These are phyloP conservation scores for Avena sativa DNA, from an alignment of 176 grass and related monocot genomes.

Conservation along the genomic window DNA sequence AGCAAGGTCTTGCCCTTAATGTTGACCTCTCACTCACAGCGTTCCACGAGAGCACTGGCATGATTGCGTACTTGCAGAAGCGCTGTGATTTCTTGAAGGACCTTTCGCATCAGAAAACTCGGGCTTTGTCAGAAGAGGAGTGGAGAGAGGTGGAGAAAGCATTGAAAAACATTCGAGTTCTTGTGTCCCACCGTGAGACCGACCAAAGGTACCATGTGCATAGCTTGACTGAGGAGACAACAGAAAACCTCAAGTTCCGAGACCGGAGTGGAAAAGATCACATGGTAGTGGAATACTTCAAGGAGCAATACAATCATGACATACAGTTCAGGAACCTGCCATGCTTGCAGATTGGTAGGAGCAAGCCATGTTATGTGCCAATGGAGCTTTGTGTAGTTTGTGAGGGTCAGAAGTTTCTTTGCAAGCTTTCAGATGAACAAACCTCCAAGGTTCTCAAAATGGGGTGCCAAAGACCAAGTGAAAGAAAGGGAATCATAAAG, in stretches of 20 bases:
- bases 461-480: slow-evolving; percentile 83
- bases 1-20: slow-evolving; percentile 96
- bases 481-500: slow-evolving; percentile 87
- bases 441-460: slow-evolving; percentile 84
- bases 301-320: slow-evolving; percentile 92
- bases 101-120: slow-evolving; percentile 62
- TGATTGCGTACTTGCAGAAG: slow-evolving; percentile 92
- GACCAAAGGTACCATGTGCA: slow-evolving; percentile 86
- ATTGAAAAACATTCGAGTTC: slow-evolving; percentile 83
- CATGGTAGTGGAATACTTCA: slow-evolving; percentile 89
- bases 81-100: slow-evolving; percentile 81
- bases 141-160: slow-evolving; percentile 75
- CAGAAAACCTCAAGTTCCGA: slow-evolving; percentile 88
- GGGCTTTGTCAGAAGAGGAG: slow-evolving; percentile 72
- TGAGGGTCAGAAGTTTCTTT: slow-evolving; percentile 92
- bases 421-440: slow-evolving; percentile 92
- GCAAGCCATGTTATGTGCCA: slow-evolving; percentile 91
- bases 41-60: slow-evolving; percentile 82
- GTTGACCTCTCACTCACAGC: slow-evolving; percentile 86
- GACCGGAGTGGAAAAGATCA: slow-evolving; percentile 81
- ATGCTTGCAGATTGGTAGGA: slow-evolving; percentile 92
- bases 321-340: slow-evolving; percentile 94
- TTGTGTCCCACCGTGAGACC: slow-evolving; percentile 87
- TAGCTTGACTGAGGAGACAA: slow-evolving; percentile 75
- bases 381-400: slow-evolving; percentile 95